Evolutionary conservation across 768 basidiomycete genomes (phyloP), one percentile per base, ranked within the genome.

Genomic region (Lentinula lateritia): DNA sequence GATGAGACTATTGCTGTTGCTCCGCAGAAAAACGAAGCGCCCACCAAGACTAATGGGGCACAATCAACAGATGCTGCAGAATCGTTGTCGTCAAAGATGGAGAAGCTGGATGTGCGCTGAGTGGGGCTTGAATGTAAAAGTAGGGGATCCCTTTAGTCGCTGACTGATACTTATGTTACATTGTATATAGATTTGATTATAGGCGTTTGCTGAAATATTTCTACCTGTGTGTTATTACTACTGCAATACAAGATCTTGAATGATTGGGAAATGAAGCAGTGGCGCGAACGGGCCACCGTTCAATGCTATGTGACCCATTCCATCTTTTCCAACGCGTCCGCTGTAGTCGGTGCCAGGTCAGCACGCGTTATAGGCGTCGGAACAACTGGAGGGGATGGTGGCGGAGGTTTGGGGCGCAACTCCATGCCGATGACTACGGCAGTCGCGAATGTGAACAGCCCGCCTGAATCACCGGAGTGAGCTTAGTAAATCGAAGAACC

Each of bases 351-450:
- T 16, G 28, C 48, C 4, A 59, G 58, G 41, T 60, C 50, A 34
- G 50, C 59, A 6, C 50, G 48, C 50, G 67, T 69, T 35, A 66
- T 66, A n/a, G 71, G 72, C n/a, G 70, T 64, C 12, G 71, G 64
- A 34, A 68, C 69, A 28, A 41, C 41, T 42, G 68, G 67, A 20
- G 70, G 61, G 18, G 74, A 64, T 13, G 71, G 62, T 5, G 76
- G 61, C 45, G 69, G 71, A 20, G 76, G 67, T 65, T 76, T 80
- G 28, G 76, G 80, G 28, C 81, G 80, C 18, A 92, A 67, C 68
- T 93, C 91, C 86, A 91, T 87, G 42, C 77, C 74, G 50, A 90
- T 64, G 65, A 93, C 78, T 63, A 89, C 88, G 62, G 85, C 76
- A n/a, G 89, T 58, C n/a, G 87, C 75, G 65, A 92, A 89, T 7